These are phyloP conservation scores for Aspergillus pseudoglaucus DNA, from an alignment of 2,329 filamentous ascomycete species.

Conservation along the genomic window DNA sequence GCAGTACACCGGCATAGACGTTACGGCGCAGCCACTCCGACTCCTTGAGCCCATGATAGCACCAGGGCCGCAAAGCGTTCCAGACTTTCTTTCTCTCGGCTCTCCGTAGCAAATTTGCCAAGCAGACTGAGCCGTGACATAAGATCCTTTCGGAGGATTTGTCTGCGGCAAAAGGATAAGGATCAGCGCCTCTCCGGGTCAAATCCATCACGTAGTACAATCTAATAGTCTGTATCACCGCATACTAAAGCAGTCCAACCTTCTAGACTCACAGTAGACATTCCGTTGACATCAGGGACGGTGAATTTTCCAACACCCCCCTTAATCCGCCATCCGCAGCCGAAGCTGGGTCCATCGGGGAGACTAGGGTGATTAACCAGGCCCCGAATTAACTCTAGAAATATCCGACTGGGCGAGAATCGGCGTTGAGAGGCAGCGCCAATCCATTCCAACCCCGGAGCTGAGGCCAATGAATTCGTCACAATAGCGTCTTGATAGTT, in stretches of 20 bases:
- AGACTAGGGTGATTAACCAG: not conserved
- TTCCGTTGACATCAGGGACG: not conserved
- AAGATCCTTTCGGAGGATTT: not conserved
- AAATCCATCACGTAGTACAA: not conserved
- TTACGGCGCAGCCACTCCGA: no score
- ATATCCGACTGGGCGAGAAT: not conserved
- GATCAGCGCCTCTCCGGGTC: not conserved
- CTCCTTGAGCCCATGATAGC: no score
- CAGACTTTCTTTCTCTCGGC: no score
- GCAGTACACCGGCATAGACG: no score
- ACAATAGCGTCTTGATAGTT: slow-evolving; percentile 1
- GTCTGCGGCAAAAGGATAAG: not conserved
- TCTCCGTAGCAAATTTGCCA: no score
- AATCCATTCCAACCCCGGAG: not conserved
- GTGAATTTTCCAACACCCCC: not conserved
- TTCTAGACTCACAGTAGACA: not conserved
- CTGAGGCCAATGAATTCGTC: not conserved
- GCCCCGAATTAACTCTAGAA: not conserved
- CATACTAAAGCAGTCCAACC: not conserved
- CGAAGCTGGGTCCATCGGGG: not conserved
- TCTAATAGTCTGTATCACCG: not conserved
- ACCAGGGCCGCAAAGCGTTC: no score
- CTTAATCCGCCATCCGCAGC: not conserved
- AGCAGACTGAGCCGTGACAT: not conserved
- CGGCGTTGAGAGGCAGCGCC: not conserved